Base-by-base conservation (phyloP, 2,329 filamentous ascomycete genomes). In the Didymella sp. region DNA sequence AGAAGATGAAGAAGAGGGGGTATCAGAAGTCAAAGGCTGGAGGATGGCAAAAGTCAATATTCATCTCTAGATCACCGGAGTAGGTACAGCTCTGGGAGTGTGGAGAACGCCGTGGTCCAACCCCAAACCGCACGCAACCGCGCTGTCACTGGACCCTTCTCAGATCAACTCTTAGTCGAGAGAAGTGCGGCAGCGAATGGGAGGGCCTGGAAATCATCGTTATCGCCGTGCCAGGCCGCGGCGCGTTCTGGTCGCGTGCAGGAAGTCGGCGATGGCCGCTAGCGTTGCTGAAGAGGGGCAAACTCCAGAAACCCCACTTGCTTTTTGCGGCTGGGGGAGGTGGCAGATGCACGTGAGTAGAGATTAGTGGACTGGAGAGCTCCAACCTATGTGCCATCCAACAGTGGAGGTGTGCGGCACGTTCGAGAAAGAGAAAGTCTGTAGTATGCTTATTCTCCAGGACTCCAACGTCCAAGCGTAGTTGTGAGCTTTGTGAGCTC, bases 241-340 rank as follows among this genome's bases (percentile, higher is more conserved):
- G 54, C 44, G 54, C 37, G 43, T 52, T 57, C 38, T 48, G 54
- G 37, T 57, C 54, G 60, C 58, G 50, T 53, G 59, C 58, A 65
- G 68, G 68, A 68, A 65, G 61, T 68, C 68, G 68, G 57, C 68
- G 66, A 68, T 63, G 58, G 53, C 68, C 68, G 67, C 59, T 35
- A 49, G 48, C 43, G 44, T 33, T 49, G 35, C 9, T n/a, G n/a
- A 17, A 27, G 56, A 58, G 56, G 56, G 56, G 56, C 50, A 47
- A 38, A 7, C n/a, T n/a, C n/a, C n/a, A n/a, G n/a, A n/a, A 37
- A 43, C 48, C 54, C 54, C 54, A 49, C 54, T 43, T 51, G 27
- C 54, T 43, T 21, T 19, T 56, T 56, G 24, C 28, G 43, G 46
- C 8, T 24, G 40, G 40, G 6, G 4, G 47, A 24, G 7, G 27